Evolutionary conservation across 495 filamentous ascomycete species (phyloP).

Genomic region (Neurospora pannonica): DNA sequence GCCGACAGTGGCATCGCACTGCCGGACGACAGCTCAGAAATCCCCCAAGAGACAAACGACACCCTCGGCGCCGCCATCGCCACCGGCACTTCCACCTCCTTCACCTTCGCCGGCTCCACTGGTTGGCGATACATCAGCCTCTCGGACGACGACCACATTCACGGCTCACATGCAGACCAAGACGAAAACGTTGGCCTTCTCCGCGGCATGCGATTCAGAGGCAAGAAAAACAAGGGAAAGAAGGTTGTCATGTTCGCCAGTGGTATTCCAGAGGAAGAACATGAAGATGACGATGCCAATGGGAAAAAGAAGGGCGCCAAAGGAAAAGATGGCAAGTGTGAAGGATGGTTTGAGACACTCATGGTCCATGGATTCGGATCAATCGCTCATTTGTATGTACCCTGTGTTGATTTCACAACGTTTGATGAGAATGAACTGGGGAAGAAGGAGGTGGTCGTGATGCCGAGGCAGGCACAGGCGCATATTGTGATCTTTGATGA

Average conservation of each 20-base stretch:
- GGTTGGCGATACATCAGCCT: neutral
- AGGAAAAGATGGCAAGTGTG: neutral
- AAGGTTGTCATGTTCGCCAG: neutral
- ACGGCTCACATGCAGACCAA: neutral
- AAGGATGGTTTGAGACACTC: neutral
- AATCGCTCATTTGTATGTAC: neutral
- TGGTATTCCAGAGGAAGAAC: neutral
- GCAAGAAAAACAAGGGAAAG: neutral
- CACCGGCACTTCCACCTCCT: neutral
- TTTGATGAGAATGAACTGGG: neutral
- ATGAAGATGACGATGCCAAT: neutral
- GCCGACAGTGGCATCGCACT: neutral
- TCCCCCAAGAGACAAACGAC: neutral
- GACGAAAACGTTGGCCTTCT: neutral
- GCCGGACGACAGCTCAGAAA: neutral
- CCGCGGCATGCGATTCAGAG: neutral
- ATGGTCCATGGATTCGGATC: neutral
- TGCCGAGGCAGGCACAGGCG: neutral
- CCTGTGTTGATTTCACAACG: neutral
- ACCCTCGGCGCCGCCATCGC: neutral
- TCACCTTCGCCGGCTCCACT: neutral
- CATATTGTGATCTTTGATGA: neutral
- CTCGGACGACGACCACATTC: neutral
- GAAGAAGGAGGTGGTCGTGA: neutral
- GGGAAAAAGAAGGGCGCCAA: neutral